Evolutionary conservation across 139 green algal species (phyloP).

Genomic region (Desmodesmus armatus): DNA sequence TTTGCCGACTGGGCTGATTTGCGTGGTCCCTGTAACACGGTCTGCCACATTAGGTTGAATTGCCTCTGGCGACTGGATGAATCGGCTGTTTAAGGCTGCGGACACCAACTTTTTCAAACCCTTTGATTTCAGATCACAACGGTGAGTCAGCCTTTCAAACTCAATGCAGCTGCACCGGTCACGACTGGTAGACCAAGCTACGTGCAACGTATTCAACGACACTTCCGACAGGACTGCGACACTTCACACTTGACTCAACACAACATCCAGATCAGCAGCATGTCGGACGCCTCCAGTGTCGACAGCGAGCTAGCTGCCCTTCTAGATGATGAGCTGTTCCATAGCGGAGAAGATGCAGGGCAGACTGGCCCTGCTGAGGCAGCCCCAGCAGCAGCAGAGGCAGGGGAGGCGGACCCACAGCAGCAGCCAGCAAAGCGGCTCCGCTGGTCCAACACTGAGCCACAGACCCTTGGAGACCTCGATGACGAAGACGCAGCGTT

Average conservation of each 20-base stretch:
- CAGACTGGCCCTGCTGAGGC: not conserved
- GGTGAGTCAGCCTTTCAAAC: too few relatives aligned
- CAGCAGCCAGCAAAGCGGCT: not conserved
- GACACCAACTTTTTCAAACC: too few relatives aligned
- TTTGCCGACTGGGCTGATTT: too few relatives aligned
- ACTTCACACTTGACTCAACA: not conserved
- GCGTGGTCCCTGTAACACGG: too few relatives aligned
- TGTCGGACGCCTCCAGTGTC: not conserved
- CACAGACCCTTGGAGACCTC: not conserved
- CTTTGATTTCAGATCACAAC: too few relatives aligned
- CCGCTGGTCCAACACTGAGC: not conserved
- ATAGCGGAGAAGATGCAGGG: not conserved
- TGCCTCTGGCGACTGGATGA: too few relatives aligned
- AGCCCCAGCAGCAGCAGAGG: not conserved
- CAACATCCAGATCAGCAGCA: not conserved
- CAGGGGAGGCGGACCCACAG: not conserved
- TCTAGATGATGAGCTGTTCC: constrained; percentile 37
- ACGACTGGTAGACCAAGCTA: too few relatives aligned
- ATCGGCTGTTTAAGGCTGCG: too few relatives aligned
- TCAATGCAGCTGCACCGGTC: too few relatives aligned
- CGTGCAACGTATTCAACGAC: too few relatives aligned
- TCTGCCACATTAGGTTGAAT: too few relatives aligned
- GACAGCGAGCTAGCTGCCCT: constrained; percentile 27
- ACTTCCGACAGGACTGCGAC: too few relatives aligned
- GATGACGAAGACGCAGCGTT: not conserved